A percentile compares a stretch with the other conserved stretches of the same genome.
Conservation (phyloP, 2,329 filamentous ascomycete genomes). For the Colletotrichum sp. region DNA sequence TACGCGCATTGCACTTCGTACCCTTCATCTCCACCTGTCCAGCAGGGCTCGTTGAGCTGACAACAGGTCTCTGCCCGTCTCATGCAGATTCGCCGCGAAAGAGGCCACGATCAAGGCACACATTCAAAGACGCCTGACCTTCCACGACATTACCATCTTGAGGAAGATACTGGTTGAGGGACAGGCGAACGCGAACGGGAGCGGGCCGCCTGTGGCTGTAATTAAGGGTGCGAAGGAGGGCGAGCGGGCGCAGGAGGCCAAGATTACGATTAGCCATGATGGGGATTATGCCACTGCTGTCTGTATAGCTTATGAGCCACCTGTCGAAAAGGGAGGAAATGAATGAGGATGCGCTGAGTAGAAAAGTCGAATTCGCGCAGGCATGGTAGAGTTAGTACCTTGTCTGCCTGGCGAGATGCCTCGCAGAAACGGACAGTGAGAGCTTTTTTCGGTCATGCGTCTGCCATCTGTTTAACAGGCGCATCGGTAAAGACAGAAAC, state of each 20-base stretch:
- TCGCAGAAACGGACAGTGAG: neutral
- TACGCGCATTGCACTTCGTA: slow-evolving; percentile 19
- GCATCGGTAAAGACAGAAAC: neutral
- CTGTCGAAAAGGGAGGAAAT: neutral
- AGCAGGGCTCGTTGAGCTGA: neutral
- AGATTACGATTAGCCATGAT: slow-evolving; percentile 87
- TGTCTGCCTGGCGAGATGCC: neutral
- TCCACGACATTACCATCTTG: slow-evolving; percentile 63
- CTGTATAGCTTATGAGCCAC: slow-evolving; percentile 56
- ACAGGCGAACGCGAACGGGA: slow-evolving; percentile 30
- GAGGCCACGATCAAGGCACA: slow-evolving; percentile 79
- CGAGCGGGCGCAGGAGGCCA: slow-evolving; percentile 58
- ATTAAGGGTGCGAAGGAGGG: slow-evolving; percentile 35
- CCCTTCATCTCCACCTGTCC: neutral
- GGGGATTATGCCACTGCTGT: slow-evolving; percentile 79
- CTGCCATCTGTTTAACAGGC: neutral
- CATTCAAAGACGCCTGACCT: slow-evolving; percentile 60
- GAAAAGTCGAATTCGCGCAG: neutral
- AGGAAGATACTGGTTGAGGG: slow-evolving; percentile 23
- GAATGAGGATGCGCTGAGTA: neutral
- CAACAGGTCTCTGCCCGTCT: neutral
- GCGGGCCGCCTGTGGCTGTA: slow-evolving; percentile 50
- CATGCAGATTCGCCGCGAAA: slow-evolving; percentile 70
- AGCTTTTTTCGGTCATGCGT: neutral
- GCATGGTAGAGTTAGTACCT: neutral